These are phyloP conservation scores for Neophaeococcomyces mojaviensis DNA, from an alignment of 2,329 filamentous ascomycete genomes.

Conservation along the genomic window DNA sequence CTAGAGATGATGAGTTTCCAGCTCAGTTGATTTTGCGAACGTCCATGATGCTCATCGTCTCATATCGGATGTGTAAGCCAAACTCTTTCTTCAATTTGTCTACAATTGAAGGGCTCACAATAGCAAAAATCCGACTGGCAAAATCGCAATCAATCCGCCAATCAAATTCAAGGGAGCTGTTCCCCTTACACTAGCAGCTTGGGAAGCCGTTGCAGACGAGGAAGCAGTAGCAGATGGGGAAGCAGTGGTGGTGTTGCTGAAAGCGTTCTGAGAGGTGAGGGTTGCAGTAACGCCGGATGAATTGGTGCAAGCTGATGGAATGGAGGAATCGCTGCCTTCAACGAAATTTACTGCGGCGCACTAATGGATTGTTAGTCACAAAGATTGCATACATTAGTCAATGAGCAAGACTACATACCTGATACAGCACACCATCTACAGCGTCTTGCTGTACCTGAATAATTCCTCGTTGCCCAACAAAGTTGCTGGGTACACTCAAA, in stretches of 20 bases:
- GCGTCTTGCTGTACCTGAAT: constrained; percentile 16
- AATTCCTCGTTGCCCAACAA: constrained; percentile 13
- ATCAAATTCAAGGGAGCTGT: too few species aligned
- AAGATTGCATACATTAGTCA: neutral
- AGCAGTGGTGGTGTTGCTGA: constrained; percentile 8
- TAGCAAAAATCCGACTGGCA: too few species aligned
- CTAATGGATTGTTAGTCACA: constrained; percentile 8
- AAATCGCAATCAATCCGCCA: too few species aligned
- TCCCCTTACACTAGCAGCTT: neutral
- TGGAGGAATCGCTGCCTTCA: constrained; percentile 11
- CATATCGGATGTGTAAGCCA: too few species aligned
- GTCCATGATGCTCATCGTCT: too few species aligned
- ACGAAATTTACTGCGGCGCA: constrained; percentile 21
- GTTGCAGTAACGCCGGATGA: constrained; percentile 47
- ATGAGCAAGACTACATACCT: constrained; percentile 7
- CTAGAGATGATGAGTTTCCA: too few species aligned
- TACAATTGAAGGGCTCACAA: too few species aligned
- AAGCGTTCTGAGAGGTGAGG: constrained; percentile 13
- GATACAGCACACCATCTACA: constrained; percentile 17
- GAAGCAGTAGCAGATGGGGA: constrained; percentile 4
- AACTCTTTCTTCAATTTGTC: too few species aligned
- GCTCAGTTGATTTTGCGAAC: too few species aligned
- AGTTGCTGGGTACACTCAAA: constrained; percentile 33
- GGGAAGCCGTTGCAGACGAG: constrained; percentile 7
- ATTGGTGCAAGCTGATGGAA: constrained; percentile 48